These are phyloP conservation scores for Blastocystis hominis DNA, from an alignment of 352 stramenopile genomes.

Conservation along the genomic window DNA sequence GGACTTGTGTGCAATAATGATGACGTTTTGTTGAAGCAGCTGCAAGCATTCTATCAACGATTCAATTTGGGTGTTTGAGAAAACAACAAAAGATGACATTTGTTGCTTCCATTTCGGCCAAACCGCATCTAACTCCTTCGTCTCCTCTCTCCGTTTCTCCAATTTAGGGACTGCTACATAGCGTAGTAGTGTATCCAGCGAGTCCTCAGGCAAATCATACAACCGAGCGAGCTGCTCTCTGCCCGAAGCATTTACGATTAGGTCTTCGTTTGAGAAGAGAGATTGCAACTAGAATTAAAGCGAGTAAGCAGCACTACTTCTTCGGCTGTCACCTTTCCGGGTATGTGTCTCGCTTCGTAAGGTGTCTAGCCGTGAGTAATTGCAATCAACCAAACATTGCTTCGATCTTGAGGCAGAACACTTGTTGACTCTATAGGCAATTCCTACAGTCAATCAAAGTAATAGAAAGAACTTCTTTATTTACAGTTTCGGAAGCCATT, in stretches of 20 bases:
- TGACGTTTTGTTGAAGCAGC: not conserved
- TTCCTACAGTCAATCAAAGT: not conserved
- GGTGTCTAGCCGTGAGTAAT: not conserved
- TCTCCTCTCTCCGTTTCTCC: not conserved
- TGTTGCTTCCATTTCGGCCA: conserved; percentile 27
- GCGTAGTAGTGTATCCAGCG: not conserved
- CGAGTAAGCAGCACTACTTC: not conserved
- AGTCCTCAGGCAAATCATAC: not conserved
- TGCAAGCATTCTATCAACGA: not conserved
- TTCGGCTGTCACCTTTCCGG: not conserved
- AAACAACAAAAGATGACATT: not conserved
- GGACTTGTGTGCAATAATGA: not conserved
- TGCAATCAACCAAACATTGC: not conserved
- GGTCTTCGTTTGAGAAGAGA: not conserved
- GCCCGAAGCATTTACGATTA: not conserved
- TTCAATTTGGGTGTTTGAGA: not conserved
- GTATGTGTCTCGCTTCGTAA: not conserved
- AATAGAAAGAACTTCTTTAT: not conserved
- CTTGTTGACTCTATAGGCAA: conserved; percentile 7
- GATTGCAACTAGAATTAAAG: not conserved
- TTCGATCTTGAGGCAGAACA: not conserved
- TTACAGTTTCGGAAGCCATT: not conserved
- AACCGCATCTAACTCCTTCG: conserved; percentile 32
- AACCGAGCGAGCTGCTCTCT: not conserved
- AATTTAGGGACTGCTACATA: conserved; percentile 12